Base-by-base conservation (phyloP, 2,329 filamentous ascomycete species). In the Corynespora cassiicola region DNA sequence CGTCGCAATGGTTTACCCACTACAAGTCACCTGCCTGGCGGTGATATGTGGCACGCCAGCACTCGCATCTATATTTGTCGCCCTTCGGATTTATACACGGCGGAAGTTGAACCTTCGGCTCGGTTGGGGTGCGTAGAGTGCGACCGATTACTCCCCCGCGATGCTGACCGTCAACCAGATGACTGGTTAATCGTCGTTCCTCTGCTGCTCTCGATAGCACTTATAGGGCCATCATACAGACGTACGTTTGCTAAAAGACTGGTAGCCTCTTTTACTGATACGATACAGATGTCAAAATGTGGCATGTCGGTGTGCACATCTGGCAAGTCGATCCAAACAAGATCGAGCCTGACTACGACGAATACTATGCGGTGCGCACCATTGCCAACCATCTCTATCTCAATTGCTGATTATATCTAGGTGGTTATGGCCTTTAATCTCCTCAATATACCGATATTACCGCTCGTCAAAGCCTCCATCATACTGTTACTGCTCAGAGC, bases 381-480 rank as follows among this genome's bases (percentile, higher is more conserved):
- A 16, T 9, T 2, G 3, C 4, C 10, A 15, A 7, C 10, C n/a
- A 24, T 10, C 9, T 10, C 7, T 10, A 11, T 3, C 8, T 16
- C n/a, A 24, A 12, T 12, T 8, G 23, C 52, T 58, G 42, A 50
- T 28, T 15, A 11, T 3, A 21, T 14, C 2, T 22, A 69, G 66
- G 58, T 68, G 11, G 30, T 55, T 17, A 54, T 68, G 47, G 61
- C 65, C 15, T 68, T 69, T 54, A 70, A 69, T 31, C 61, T 71
- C 7, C 47, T 69, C 30, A 71, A 69, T 41, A 67, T 66, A 8
- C 66, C 65, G 4, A 71, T 71, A 31, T 40, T 71, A 17, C 68
- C 68, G 1, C 54, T 70, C n/a, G 68, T 70, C 36, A 71, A 71
- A 55, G 61, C 64, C 1, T 68, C 67, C 1, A 67, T 70, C 34